Evolutionary conservation across 208 protist genomes (phyloP).

Genomic region (Leishmania lainsoni): DNA sequence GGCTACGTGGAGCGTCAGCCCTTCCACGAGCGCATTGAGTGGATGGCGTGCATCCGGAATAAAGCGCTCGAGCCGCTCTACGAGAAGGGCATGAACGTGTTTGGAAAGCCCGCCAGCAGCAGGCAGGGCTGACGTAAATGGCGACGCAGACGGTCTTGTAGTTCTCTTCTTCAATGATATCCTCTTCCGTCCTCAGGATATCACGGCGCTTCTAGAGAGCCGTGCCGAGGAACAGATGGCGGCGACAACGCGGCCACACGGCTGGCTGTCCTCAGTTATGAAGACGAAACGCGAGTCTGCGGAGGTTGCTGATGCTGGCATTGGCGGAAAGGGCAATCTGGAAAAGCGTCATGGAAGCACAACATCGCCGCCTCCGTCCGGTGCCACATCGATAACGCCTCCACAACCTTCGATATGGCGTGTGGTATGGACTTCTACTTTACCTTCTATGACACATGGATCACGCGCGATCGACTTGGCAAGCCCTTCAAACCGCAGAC

Average conservation of each 20-base stretch:
- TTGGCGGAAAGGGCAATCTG: not conserved
- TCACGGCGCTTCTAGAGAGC: conserved; percentile 66
- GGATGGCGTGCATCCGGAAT: conserved; percentile 85
- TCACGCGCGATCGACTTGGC: conserved; percentile 54
- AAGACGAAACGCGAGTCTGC: not conserved
- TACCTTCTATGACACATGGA: conserved; percentile 79
- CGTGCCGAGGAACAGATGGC: conserved; percentile 35
- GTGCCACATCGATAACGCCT: not conserved
- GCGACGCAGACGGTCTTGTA: conserved; percentile 44
- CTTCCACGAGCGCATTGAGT: conserved; percentile 73
- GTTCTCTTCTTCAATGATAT: conserved; percentile 88
- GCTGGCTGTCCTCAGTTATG: conserved; percentile 12
- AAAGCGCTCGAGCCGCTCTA: conserved; percentile 73
- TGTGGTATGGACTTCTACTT: conserved; percentile 88
- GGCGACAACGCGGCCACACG: conserved; percentile 25
- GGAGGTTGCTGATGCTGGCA: not conserved
- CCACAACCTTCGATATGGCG: conserved; percentile 75
- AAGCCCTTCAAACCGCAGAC: conserved; percentile 32
- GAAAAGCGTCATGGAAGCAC: not conserved
- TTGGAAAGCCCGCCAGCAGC: conserved; percentile 12
- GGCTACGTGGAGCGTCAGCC: conserved; percentile 41
- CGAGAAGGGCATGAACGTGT: conserved; percentile 53
- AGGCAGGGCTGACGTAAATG: not conserved
- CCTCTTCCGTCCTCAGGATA: conserved; percentile 64
- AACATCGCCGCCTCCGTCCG: not conserved